Evolutionary conservation across 306 rosid genomes (phyloP), one percentile per base, ranked within the genome.

Genomic region (Fragaria nilgerrensis): DNA sequence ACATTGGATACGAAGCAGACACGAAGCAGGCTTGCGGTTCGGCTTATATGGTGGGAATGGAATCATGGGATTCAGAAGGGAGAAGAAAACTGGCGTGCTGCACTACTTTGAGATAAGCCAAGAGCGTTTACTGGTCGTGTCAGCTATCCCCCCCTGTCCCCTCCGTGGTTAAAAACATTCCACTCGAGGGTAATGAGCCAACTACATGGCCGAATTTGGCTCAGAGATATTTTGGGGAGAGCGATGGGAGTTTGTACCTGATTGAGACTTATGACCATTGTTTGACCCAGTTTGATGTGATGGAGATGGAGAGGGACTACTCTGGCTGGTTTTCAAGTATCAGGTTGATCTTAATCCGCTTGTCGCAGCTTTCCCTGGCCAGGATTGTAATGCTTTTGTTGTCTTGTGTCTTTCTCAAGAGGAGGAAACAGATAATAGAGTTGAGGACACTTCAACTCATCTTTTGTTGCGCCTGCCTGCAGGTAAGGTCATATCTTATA

Each of bases 71-170:
- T 61, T 12, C 17, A 1, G 0, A 1, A 12, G 66, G 27, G 3
- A 23, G 19, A 12, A 27, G 4, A 29, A 32, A 32, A 32, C 13
- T 23, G 66, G 13, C 12, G 29, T 49, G 29, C 0, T 74, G 41
- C 58, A 25, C 67, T 81, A 76, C 37, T 61, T 23, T 47, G 39
- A 63, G 2, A 25, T 76, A 3, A 70, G 52, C 5, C 36, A 66
- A 22, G 78, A 52, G 47, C 36, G 36, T 9, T 20, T 61, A 8
- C 1, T 2, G 2, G 16, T 72, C 3, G 27, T 8, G 0, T 5
- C 32, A 44, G 55, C 52, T 32, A 0, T 32, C n/a, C 44, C 43
- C 81, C 62, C 23, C 71, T 34, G 39, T 16, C 22, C 59, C 79
- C 19, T 23, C 15, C 8, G 20, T 27, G 12, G 66, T 61, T 6